phyloP scores from a whole-genome alignment of 1,284 basidiomycete species.

The Peniophora sp. region DNA sequence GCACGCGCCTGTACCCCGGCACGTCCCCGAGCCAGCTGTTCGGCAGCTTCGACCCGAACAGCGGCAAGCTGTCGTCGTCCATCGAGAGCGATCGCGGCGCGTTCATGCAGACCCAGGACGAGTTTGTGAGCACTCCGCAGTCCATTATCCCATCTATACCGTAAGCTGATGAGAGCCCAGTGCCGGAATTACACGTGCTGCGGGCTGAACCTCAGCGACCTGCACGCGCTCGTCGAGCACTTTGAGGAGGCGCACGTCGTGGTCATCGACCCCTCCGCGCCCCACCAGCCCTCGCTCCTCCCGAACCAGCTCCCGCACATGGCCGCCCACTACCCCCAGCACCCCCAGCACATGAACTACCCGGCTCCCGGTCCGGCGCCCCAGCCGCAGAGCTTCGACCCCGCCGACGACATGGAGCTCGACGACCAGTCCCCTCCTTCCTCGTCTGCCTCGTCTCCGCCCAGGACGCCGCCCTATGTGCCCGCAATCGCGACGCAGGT shows the following conservation, averaged over 20 bases:
- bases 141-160: conserved; percentile 1
- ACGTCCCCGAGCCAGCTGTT: conserved; percentile 49
- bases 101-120: conserved; percentile 61
- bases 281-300: conserved; percentile 28
- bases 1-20: conserved; percentile 44
- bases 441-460: conserved; percentile 28
- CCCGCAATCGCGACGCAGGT: conserved; percentile 35
- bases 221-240: conserved; percentile 81
- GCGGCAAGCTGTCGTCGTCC: conserved; percentile 47
- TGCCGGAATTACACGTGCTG: conserved; percentile 84
- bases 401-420: conserved; percentile 71
- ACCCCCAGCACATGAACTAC: conserved; percentile 8
- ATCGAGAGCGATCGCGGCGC: conserved; percentile 54
- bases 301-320: conserved; percentile 25
- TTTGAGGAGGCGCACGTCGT: conserved; percentile 81
- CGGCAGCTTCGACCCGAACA: conserved; percentile 50
- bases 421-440: conserved; percentile 45
- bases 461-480: conserved; percentile 28
- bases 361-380: conserved; percentile 14
- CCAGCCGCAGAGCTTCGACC: conserved; percentile 45
- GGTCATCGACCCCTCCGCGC: conserved; percentile 48
- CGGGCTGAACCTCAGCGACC: conserved; percentile 68
- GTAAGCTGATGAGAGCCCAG: conserved; percentile 20
- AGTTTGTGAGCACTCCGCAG: conserved; percentile 40
- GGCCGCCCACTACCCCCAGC: conserved; percentile 10